phyloP scores from a whole-genome alignment of 306 rosid species.

The Corylus avellana region DNA sequence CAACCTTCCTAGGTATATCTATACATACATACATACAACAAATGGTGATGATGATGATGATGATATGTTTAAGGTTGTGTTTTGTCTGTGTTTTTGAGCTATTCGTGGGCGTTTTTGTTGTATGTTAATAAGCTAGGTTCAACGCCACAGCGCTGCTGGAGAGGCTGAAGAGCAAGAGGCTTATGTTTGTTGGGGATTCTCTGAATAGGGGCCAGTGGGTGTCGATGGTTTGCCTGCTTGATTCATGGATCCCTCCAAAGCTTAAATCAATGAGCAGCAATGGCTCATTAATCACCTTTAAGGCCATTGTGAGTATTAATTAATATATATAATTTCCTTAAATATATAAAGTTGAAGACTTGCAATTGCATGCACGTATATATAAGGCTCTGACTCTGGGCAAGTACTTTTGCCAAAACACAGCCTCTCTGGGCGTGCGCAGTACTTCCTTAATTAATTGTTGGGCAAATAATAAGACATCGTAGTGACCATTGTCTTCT shows the following conservation, averaged over 20 bases:
- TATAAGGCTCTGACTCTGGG: background rate
- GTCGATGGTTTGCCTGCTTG: conserved; percentile 84
- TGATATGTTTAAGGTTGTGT: background rate
- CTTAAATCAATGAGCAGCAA: conserved; percentile 64
- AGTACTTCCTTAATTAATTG: background rate
- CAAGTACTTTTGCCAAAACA: background rate
- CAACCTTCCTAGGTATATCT: conserved; percentile 60
- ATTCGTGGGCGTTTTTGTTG: conserved; percentile 55
- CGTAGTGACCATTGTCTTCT: too few relatives aligned
- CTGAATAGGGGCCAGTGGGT: conserved; percentile 93
- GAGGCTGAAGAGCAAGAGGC: conserved; percentile 79
- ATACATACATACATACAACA: background rate
- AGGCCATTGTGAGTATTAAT: conserved; percentile 52
- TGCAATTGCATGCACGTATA: background rate
- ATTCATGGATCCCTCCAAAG: conserved; percentile 38
- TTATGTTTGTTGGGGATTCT: conserved; percentile 87
- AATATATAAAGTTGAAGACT: background rate
- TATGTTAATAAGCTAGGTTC: conserved; percentile 66
- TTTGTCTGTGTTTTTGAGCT: conserved; percentile 49
- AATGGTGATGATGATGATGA: too few relatives aligned
- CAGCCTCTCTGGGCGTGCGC: background rate
- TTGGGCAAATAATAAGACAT: background rate
- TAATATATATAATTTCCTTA: background rate
- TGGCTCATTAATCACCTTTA: conserved; percentile 73
- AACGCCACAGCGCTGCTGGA: conserved; percentile 77